These are phyloP conservation scores for Solanum hybrid DNA, from an alignment of 305 asterid genomes.

Conservation along the genomic window DNA sequence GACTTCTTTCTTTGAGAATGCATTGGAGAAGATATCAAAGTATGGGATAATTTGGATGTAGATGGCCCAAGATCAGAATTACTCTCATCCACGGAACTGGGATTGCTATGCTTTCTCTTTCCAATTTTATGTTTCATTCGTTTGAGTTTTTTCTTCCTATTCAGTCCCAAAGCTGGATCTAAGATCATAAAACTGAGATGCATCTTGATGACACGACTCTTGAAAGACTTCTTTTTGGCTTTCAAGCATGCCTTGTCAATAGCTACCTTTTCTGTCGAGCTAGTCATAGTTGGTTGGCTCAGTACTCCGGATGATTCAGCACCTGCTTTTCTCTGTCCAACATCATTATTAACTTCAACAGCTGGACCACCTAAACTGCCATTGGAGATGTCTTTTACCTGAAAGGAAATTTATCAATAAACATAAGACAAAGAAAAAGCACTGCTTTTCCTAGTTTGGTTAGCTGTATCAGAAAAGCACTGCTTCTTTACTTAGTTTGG, in stretches of 20 bases:
- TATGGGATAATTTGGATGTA: slow-evolving; percentile 26
- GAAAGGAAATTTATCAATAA: not conserved
- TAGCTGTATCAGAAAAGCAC: not conserved
- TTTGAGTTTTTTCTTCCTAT: slow-evolving; percentile 38
- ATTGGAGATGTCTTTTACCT: not conserved
- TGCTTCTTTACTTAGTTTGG: not conserved
- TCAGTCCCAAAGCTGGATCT: slow-evolving; percentile 34
- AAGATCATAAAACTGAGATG: slow-evolving; percentile 60
- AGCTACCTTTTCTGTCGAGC: not conserved
- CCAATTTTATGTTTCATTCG: slow-evolving; percentile 17
- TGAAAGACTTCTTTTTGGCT: slow-evolving; percentile 42
- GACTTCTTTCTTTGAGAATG: slow-evolving; percentile 14
- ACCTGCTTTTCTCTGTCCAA: slow-evolving; percentile 10
- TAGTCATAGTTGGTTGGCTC: slow-evolving; percentile 11
- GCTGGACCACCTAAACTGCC: not conserved
- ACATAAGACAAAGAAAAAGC: not conserved
- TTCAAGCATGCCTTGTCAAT: slow-evolving; percentile 14
- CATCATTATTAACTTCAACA: slow-evolving; percentile 2
- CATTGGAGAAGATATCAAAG: slow-evolving; percentile 1
- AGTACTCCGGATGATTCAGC: not conserved
- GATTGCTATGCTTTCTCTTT: slow-evolving; percentile 15
- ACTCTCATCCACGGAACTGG: slow-evolving; percentile 19
- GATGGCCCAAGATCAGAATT: slow-evolving; percentile 27
- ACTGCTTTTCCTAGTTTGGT: not conserved
- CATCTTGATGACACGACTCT: slow-evolving; percentile 28